These are phyloP conservation scores for Nigrospora osmanthi DNA, from an alignment of 2,329 filamentous ascomycete species.

Conservation along the genomic window DNA sequence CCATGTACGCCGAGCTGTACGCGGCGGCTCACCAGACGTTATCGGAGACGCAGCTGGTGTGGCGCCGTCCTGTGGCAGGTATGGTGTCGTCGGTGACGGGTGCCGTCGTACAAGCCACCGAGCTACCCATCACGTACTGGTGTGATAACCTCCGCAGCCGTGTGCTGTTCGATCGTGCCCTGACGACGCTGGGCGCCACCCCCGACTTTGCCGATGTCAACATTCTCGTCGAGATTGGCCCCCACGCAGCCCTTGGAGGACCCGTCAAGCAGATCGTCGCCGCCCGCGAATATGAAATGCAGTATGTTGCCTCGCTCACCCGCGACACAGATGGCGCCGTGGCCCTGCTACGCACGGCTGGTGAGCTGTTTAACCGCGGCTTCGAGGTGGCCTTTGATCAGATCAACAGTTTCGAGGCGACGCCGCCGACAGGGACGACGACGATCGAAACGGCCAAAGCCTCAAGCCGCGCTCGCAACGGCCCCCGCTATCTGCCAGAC, in stretches of 20 bases:
- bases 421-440: not conserved
- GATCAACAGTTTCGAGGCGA: conserved; percentile 5
- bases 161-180: conserved; percentile 20
- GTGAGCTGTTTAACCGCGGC: conserved; percentile 12
- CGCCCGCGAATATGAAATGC: conserved; percentile 1
- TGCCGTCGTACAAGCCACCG: not conserved
- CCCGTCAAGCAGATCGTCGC: conserved; percentile 25
- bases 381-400: conserved; percentile 11
- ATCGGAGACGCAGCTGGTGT: not conserved
- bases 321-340: conserved; percentile 9
- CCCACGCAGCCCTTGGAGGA: conserved; percentile 19
- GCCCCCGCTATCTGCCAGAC: conserved; percentile 11
- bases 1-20: conserved; percentile 4
- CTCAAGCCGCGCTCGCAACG: not conserved
- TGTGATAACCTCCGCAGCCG: conserved; percentile 13
- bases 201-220: conserved; percentile 1
- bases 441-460: too few species aligned
- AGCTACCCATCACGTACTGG: conserved; percentile 13
- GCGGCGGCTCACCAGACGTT: not conserved
- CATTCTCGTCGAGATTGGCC: conserved; percentile 17
- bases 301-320: conserved; percentile 10
- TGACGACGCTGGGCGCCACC: conserved; percentile 18
- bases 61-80: not conserved
- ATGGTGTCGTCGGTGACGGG: conserved; percentile 16
- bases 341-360: conserved; percentile 11